phyloP scores from a whole-genome alignment of 1,284 basidiomycete species.

The Moesziomyces parantarcticus region DNA sequence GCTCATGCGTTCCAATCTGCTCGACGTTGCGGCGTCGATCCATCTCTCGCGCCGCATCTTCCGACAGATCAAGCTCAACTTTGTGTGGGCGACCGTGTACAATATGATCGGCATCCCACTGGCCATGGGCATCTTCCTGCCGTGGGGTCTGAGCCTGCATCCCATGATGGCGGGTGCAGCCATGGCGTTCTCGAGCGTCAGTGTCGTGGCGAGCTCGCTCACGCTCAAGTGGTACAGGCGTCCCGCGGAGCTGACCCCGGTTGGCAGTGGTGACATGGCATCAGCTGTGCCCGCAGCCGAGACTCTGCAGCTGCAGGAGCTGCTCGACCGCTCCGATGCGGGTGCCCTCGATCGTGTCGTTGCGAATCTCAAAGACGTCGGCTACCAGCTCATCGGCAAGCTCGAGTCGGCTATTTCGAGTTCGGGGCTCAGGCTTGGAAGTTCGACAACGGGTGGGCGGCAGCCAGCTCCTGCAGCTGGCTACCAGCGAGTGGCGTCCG shows the following conservation, averaged over 20 bases:
- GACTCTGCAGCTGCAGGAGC: slow-evolving; percentile 25
- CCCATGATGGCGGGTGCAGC: slow-evolving; percentile 98
- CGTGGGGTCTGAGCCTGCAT: slow-evolving; percentile 89
- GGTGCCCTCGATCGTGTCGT: slow-evolving; percentile 39
- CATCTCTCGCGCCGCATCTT: slow-evolving; percentile 91
- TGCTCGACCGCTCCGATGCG: slow-evolving; percentile 36
- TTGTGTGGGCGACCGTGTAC: slow-evolving; percentile 73
- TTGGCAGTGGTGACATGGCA: background rate
- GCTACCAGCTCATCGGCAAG: slow-evolving; percentile 46
- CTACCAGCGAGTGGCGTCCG: slow-evolving; percentile 39
- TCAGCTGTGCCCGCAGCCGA: slow-evolving; percentile 1
- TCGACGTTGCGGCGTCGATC: slow-evolving; percentile 95
- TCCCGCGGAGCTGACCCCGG: slow-evolving; percentile 43
- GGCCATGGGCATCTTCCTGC: slow-evolving; percentile 95
- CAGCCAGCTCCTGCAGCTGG: slow-evolving; percentile 13
- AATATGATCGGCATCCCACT: slow-evolving; percentile 95
- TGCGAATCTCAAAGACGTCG: slow-evolving; percentile 44
- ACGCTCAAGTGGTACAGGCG: slow-evolving; percentile 75
- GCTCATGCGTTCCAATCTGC: slow-evolving; percentile 92
- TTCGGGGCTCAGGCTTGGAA: slow-evolving; percentile 15
- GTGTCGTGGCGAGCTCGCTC: slow-evolving; percentile 90
- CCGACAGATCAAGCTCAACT: slow-evolving; percentile 80
- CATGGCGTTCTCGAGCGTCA: slow-evolving; percentile 97
- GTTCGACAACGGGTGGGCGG: background rate
- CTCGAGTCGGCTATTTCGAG: slow-evolving; percentile 20